Evolutionary conservation across 192 early-diverging fungal genomes (phyloP).

Genomic region (Podila clonocystis): DNA sequence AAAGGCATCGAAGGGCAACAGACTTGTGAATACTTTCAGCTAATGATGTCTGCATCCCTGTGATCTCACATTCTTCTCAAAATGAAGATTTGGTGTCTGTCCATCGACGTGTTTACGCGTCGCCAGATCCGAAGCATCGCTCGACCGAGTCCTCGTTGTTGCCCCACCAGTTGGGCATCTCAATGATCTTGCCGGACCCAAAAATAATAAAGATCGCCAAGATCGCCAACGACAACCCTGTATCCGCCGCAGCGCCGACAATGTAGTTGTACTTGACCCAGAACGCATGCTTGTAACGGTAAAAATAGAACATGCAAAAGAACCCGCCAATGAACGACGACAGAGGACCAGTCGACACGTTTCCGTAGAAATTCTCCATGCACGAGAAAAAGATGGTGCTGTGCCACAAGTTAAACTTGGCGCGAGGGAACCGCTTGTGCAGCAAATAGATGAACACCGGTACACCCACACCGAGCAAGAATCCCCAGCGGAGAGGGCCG

Average conservation of each 20-base stretch:
- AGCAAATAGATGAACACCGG: constrained; percentile 52
- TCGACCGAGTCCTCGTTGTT: constrained; percentile 38
- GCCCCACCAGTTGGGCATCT: constrained; percentile 48
- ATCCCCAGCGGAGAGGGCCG: constrained; percentile 56
- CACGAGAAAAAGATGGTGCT: constrained; percentile 55
- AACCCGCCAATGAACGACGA: constrained; percentile 54
- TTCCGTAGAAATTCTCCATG: constrained; percentile 56
- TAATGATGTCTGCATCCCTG: too few relatives aligned
- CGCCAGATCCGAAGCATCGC: constrained; percentile 41
- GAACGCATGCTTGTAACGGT: constrained; percentile 49
- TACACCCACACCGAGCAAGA: constrained; percentile 42
- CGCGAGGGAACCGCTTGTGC: constrained; percentile 54
- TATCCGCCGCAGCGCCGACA: constrained; percentile 46
- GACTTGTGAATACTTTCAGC: too few relatives aligned
- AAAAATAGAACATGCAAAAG: constrained; percentile 55
- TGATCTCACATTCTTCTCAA: too few relatives aligned
- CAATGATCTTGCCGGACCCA: constrained; percentile 46
- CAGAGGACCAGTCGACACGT: constrained; percentile 53
- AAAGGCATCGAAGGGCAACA: too few relatives aligned
- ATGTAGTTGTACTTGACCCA: constrained; percentile 59
- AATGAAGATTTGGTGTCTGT: too few relatives aligned
- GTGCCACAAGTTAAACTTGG: constrained; percentile 54
- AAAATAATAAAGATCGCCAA: constrained; percentile 44
- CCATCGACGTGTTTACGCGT: neutral
- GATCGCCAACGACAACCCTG: constrained; percentile 45